Conservation (phyloP, 768 basidiomycete genomes). For the Leccinum pellstonianum region DNA sequence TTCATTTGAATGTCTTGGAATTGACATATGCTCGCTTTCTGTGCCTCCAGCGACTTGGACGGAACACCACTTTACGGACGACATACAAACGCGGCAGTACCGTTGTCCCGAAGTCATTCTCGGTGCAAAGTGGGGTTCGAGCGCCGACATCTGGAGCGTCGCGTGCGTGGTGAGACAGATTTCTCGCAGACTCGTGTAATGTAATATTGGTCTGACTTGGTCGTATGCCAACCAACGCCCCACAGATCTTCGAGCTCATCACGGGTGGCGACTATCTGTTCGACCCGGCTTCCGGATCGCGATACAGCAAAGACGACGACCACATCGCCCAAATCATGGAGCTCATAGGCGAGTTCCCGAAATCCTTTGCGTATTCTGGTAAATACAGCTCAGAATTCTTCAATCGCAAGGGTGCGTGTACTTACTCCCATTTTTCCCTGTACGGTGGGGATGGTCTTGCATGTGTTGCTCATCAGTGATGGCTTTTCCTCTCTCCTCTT, state of each 20-base stretch:
- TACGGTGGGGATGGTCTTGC: neutral
- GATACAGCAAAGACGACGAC: conserved; percentile 95
- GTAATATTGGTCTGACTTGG: conserved; percentile 1
- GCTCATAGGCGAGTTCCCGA: conserved; percentile 87
- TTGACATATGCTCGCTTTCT: neutral
- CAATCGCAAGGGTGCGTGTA: conserved; percentile 79
- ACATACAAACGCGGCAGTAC: conserved; percentile 97
- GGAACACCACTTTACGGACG: conserved; percentile 97
- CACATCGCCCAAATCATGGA: conserved; percentile 99
- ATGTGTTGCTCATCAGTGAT: conserved; percentile 10
- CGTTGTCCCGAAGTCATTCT: conserved; percentile 97
- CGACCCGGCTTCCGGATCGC: conserved; percentile 91
- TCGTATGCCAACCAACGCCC: neutral
- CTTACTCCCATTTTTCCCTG: neutral
- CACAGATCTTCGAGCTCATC: conserved; percentile 89
- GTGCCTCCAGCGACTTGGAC: conserved; percentile 65
- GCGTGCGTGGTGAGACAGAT: conserved; percentile 76
- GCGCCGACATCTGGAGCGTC: conserved; percentile 96
- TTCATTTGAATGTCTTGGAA: neutral
- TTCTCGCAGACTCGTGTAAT: neutral
- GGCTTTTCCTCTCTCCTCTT: neutral
- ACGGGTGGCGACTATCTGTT: conserved; percentile 98
- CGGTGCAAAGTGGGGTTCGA: conserved; percentile 93
- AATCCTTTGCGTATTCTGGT: conserved; percentile 78
- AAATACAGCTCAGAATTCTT: conserved; percentile 96